phyloP scores from a whole-genome alignment of 2,329 filamentous ascomycete species.

The Paradendryphiella salina region DNA sequence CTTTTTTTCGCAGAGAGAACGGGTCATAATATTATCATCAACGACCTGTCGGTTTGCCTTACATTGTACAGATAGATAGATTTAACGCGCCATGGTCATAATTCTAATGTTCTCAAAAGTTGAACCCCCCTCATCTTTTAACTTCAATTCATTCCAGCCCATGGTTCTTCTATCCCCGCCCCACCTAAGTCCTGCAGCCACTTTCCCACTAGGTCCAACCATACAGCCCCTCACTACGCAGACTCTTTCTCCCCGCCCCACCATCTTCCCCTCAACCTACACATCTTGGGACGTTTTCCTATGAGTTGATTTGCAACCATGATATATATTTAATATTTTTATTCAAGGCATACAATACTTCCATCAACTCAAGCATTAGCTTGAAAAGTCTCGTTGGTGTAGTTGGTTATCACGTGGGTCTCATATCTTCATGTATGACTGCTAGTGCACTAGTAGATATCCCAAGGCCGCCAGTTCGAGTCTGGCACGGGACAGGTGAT shows the following conservation, averaged over 20 bases:
- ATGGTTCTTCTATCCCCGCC: neutral
- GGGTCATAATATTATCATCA: neutral
- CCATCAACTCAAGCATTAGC: constrained; percentile 16
- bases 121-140: neutral
- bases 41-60: neutral
- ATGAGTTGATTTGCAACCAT: no score
- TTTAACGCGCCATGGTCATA: constrained; percentile 9
- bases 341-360: no score
- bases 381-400: constrained; percentile 43
- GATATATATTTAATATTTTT: no score
- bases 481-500: constrained; percentile 38
- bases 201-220: neutral
- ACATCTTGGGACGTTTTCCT: no score
- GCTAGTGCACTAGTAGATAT: constrained; percentile 28
- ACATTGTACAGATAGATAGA: constrained; percentile 12
- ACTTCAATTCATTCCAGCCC: neutral
- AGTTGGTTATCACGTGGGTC: constrained; percentile 47
- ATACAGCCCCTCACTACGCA: no score
- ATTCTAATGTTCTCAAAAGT: constrained; percentile 9
- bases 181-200: neutral
- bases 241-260: no score
- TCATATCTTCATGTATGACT: constrained; percentile 41
- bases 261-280: no score
- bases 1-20: neutral
- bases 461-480: constrained; percentile 45